A percentile compares a stretch with the other conserved stretches of the same genome.
Conservation (phyloP, 768 basidiomycete genomes). For the Suillus discolor region DNA sequence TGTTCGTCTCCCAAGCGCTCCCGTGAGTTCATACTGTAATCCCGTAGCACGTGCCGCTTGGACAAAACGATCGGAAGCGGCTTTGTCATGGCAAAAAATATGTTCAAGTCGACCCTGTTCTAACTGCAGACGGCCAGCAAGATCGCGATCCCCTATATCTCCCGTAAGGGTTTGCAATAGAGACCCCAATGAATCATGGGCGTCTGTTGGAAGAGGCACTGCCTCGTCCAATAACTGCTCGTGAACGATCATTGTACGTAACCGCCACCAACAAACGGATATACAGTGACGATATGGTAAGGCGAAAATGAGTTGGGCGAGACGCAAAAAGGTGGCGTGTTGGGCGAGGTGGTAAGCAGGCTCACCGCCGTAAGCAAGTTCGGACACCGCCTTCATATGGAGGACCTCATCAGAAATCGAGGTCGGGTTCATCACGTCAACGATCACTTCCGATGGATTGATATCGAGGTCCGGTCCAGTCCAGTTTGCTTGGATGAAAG, state of each 20-base stretch:
- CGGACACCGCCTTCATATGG: conserved; percentile 66
- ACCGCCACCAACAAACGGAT: conserved; percentile 77
- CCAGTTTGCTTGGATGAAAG: conserved; percentile 95
- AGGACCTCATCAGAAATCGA: conserved; percentile 51
- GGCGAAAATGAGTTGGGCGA: conserved; percentile 72
- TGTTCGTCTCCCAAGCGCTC: conserved; percentile 90
- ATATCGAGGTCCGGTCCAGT: conserved; percentile 87
- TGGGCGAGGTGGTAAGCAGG: conserved; percentile 92
- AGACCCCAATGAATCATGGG: conserved; percentile 43
- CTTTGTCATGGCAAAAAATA: conserved; percentile 70
- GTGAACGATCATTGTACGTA: conserved; percentile 74
- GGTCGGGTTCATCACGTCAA: conserved; percentile 34
- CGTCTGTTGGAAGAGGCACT: conserved; percentile 53
- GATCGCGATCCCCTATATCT: conserved; percentile 60
- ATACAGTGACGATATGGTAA: conserved; percentile 49
- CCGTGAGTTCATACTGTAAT: conserved; percentile 88
- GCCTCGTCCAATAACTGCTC: conserved; percentile 82
- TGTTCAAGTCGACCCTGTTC: conserved; percentile 85
- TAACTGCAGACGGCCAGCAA: conserved; percentile 67
- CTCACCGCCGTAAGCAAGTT: conserved; percentile 86
- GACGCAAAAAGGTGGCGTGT: conserved; percentile 66
- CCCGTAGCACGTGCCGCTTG: conserved; percentile 76
- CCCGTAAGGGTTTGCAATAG: conserved; percentile 42
- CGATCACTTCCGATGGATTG: conserved; percentile 41
- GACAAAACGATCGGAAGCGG: conserved; percentile 77